A percentile compares a stretch with the other conserved stretches of the same genome.
Conservation (phyloP, 495 filamentous ascomycete genomes). For the Neurospora africana region DNA sequence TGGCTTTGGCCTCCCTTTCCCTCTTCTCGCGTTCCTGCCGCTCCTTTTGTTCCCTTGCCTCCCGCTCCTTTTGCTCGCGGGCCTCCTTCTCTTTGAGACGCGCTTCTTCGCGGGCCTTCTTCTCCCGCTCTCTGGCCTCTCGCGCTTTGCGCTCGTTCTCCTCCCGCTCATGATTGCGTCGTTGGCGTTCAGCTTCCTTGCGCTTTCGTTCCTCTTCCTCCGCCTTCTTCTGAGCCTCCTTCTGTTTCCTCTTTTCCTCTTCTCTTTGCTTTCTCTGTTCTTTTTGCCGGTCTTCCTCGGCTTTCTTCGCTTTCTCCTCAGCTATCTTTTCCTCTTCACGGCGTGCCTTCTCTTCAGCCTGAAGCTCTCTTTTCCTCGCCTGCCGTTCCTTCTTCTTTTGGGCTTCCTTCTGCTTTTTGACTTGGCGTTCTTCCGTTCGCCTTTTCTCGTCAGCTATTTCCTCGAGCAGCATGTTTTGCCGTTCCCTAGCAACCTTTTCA, state of each 20-base stretch:
- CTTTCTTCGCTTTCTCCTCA: conserved; percentile 71
- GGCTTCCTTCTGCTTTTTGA: conserved; percentile 87
- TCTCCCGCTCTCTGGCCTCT: conserved; percentile 76
- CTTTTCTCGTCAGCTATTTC: conserved; percentile 79
- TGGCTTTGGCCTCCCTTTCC: conserved; percentile 30
- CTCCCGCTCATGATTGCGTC: conserved; percentile 68
- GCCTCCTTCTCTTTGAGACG: conserved; percentile 58
- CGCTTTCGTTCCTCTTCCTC: conserved; percentile 73
- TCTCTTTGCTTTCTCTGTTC: conserved; percentile 71
- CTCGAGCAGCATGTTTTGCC: conserved; percentile 81
- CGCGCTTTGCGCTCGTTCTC: conserved; percentile 73
- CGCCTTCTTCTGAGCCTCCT: conserved; percentile 82
- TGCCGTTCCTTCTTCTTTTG: conserved; percentile 89
- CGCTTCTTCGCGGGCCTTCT: conserved; percentile 63
- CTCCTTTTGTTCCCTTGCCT: conserved; percentile 57
- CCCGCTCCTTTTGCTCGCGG: conserved; percentile 50
- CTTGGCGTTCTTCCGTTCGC: conserved; percentile 64
- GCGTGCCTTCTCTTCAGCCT: conserved; percentile 79
- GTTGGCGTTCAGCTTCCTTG: conserved; percentile 51
- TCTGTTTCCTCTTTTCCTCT: conserved; percentile 86
- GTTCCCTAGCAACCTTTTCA: conserved; percentile 89
- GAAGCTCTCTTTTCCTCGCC: conserved; percentile 68
- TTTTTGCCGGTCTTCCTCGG: conserved; percentile 64
- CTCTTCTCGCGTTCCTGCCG: conserved; percentile 51
- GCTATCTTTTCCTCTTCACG: conserved; percentile 82